Evolutionary conservation across 1,284 basidiomycete genomes (phyloP).

Genomic region (Heterobasidion irregulare): DNA sequence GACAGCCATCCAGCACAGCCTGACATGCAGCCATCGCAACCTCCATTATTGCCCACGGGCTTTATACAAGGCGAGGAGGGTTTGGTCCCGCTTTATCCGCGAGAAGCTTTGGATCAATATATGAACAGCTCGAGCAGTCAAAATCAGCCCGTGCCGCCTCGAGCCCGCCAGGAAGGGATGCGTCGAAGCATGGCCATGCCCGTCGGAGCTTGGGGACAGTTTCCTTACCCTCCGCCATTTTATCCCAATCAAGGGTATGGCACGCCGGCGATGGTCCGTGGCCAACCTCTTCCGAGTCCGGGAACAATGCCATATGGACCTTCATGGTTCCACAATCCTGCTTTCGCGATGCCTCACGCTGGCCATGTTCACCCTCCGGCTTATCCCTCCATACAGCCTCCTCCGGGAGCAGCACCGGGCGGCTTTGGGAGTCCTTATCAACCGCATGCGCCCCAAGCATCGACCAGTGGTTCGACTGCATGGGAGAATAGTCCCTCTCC

Average conservation of each 20-base stretch:
- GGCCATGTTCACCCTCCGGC: neutral
- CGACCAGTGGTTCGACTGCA: neutral
- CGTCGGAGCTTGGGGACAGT: neutral
- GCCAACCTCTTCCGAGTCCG: neutral
- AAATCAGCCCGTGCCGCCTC: conserved; percentile 5
- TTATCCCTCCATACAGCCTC: neutral
- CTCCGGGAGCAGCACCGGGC: neutral
- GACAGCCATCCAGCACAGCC: neutral
- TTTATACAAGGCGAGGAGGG: conserved; percentile 70
- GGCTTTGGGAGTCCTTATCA: neutral
- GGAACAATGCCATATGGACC: neutral
- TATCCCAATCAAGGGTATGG: neutral
- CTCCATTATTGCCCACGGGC: conserved; percentile 56
- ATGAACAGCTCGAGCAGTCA: conserved; percentile 27
- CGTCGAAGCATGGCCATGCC: neutral
- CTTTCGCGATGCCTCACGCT: neutral
- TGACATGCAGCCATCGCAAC: conserved; percentile 11
- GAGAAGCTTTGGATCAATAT: conserved; percentile 54
- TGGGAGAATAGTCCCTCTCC: neutral
- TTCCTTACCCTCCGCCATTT: neutral
- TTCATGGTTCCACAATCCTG: neutral
- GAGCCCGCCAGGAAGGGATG: conserved; percentile 1
- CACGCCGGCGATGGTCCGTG: neutral
- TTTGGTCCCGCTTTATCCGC: conserved; percentile 62
- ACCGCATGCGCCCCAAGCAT: neutral